Base-by-base conservation (phyloP, 2,329 filamentous ascomycete genomes). In the Grosmannia serpens region DNA sequence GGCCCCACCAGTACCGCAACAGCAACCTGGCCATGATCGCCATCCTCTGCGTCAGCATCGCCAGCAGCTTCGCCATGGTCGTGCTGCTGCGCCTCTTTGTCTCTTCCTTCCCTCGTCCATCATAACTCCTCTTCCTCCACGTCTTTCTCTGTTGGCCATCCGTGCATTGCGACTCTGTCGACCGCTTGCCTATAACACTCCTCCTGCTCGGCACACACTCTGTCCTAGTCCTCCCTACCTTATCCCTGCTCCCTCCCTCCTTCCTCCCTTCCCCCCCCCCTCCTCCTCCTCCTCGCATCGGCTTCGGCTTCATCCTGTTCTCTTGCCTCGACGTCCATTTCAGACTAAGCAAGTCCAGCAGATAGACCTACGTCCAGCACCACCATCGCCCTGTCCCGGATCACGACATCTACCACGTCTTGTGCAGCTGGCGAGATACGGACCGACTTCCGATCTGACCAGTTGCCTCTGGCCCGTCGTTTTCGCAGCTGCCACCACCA, bases 11-110 rank as follows among this genome's bases (percentile, higher is more conserved):
- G 72, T 95, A 87, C 72, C 85, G 88, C 62, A 86, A 85, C 70
- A 95, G 89, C 73, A 96, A 95, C 71, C 75, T 91, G 64, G 83
- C 86, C 65, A 95, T 96, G 90, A 84, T 95, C 60, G 91, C 86
- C 3, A 96, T 96, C 58, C 73, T 96, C 24, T 83, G 82, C 62
- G 74, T 85, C 55, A 95, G 90, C 72, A 91, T 95, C 55, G 63
- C 86, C 4, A 87, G 86, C 65, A 86, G 86, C 50, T 74, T 85
- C 26, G 67, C 77, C 59, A 91, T 94, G 86, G 82, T 83, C 55
- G 66, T 84, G 22, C 70, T 89, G 59, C 72, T 95, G 20, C 22
- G 24, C 46, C 50, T 52, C 50, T 35, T 35, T 53, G 20, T 41
- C 52, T 53, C 33, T 22, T 54, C 22, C 44, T 33, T 22, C 17